phyloP scores from a whole-genome alignment of 352 stramenopile species.

The Phytophthora chlamydospora region DNA sequence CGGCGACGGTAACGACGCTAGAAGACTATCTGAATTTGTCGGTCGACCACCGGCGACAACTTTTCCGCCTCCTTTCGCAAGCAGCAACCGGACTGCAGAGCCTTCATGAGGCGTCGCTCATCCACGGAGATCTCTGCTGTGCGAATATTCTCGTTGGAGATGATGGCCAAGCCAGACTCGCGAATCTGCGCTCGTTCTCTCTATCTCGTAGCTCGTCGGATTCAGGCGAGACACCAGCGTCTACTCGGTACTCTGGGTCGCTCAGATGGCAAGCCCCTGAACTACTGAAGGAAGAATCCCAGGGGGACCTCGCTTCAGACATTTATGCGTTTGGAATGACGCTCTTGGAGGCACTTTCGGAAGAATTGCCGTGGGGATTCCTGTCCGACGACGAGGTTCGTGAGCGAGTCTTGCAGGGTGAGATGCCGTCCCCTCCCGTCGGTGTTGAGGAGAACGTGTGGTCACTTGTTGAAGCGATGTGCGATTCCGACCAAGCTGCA shows the following conservation, averaged over 20 bases:
- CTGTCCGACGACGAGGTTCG: slow-evolving; percentile 51
- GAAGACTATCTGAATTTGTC: slow-evolving; percentile 60
- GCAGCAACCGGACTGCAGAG: slow-evolving; percentile 57
- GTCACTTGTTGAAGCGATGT: slow-evolving; percentile 63
- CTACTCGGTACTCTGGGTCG: slow-evolving; percentile 22
- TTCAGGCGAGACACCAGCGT: not conserved
- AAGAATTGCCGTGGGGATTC: slow-evolving; percentile 70
- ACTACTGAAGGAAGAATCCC: slow-evolving; percentile 27
- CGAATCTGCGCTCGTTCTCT: slow-evolving; percentile 54
- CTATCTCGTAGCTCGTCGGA: slow-evolving; percentile 15
- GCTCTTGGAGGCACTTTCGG: slow-evolving; percentile 59
- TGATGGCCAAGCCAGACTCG: slow-evolving; percentile 63
- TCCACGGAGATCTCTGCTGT: slow-evolving; percentile 61
- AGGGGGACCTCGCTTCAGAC: slow-evolving; percentile 44
- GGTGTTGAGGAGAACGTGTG: slow-evolving; percentile 50
- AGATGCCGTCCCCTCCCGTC: slow-evolving; percentile 46
- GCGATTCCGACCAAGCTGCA: slow-evolving; percentile 42
- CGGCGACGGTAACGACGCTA: slow-evolving; percentile 43
- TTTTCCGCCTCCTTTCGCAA: slow-evolving; percentile 55
- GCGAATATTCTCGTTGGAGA: slow-evolving; percentile 63
- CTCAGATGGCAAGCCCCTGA: slow-evolving; percentile 69
- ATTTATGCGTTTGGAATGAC: slow-evolving; percentile 77
- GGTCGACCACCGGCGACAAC: slow-evolving; percentile 43
- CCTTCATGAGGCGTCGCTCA: slow-evolving; percentile 51
- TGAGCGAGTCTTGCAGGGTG: slow-evolving; percentile 42